A percentile compares a stretch with the other conserved stretches of the same genome.
These are phyloP conservation scores for Cercospora sp. DNA, from an alignment of 2,329 filamentous ascomycete species.

Conservation along the genomic window DNA sequence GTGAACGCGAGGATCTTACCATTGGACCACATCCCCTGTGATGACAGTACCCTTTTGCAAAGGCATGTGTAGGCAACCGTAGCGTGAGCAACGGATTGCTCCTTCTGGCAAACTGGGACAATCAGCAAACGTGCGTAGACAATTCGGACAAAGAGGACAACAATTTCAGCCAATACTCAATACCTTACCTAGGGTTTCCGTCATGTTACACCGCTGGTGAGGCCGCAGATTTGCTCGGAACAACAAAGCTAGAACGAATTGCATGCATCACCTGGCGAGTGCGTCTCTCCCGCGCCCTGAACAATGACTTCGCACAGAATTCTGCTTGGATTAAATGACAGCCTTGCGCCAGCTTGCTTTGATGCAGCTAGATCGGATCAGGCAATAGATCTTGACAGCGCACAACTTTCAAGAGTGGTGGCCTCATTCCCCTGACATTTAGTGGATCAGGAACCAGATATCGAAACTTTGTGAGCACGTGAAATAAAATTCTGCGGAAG, in stretches of 20 bases:
- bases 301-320: not conserved
- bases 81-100: not conserved
- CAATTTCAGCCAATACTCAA: not conserved
- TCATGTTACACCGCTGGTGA: not conserved
- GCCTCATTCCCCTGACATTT: not conserved
- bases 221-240: not conserved
- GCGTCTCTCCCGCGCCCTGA: not conserved
- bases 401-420: not conserved
- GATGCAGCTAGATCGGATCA: not conserved
- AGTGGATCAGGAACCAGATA: not conserved
- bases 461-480: not conserved
- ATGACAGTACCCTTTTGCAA: not conserved
- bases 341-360: not conserved
- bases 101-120: not conserved
- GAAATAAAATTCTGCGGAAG: not conserved
- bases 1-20: constrained; percentile 9
- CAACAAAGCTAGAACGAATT: not conserved
- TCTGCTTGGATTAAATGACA: not conserved
- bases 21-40: constrained; percentile 5
- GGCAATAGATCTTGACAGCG: not conserved
- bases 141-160: not conserved
- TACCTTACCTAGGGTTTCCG: not conserved
- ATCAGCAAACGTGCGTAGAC: not conserved
- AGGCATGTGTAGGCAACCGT: not conserved
- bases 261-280: not conserved